These are phyloP conservation scores for Penicillium pulvis DNA, from an alignment of 495 filamentous ascomycete species.

Conservation along the genomic window DNA sequence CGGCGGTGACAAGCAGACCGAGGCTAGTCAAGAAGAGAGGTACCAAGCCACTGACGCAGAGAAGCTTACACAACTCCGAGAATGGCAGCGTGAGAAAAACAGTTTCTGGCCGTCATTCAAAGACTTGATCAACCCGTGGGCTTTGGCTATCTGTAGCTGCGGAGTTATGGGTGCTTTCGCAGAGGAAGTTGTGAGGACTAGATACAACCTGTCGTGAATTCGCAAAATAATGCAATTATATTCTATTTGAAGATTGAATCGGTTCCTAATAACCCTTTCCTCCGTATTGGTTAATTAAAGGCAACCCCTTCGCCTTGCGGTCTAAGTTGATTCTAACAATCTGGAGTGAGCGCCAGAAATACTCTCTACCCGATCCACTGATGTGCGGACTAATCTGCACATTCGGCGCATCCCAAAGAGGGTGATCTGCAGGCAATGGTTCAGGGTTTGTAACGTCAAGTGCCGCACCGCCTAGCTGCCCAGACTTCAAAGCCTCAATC, in stretches of 20 bases:
- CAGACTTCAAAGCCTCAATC: slow-evolving; percentile 51
- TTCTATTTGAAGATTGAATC: not conserved
- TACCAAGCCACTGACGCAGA: slow-evolving; percentile 46
- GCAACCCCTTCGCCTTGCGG: slow-evolving; percentile 57
- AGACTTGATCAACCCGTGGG: slow-evolving; percentile 55
- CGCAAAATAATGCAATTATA: not conserved
- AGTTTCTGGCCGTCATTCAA: slow-evolving; percentile 55
- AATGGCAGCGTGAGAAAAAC: slow-evolving; percentile 55
- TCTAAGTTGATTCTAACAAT: slow-evolving; percentile 65
- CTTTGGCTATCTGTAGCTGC: slow-evolving; percentile 50
- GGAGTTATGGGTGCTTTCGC: slow-evolving; percentile 40
- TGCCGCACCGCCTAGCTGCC: slow-evolving; percentile 66
- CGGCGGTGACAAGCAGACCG: slow-evolving; percentile 56
- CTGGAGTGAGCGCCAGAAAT: slow-evolving; percentile 59
- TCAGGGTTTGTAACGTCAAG: slow-evolving; percentile 87
- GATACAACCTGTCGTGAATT: slow-evolving; percentile 4
- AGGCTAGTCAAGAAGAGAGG: slow-evolving; percentile 50
- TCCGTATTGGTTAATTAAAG: slow-evolving; percentile 68
- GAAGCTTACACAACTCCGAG: slow-evolving; percentile 52
- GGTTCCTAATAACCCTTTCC: slow-evolving; percentile 41
- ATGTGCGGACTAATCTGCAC: slow-evolving; percentile 80
- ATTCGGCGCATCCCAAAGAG: slow-evolving; percentile 74
- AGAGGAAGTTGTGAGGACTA: slow-evolving; percentile 25
- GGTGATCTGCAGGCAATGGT: slow-evolving; percentile 68
- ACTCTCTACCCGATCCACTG: slow-evolving; percentile 61